These are phyloP conservation scores for Pythium aphanidermatum DNA, from an alignment of 352 stramenopile genomes.

Conservation along the genomic window DNA sequence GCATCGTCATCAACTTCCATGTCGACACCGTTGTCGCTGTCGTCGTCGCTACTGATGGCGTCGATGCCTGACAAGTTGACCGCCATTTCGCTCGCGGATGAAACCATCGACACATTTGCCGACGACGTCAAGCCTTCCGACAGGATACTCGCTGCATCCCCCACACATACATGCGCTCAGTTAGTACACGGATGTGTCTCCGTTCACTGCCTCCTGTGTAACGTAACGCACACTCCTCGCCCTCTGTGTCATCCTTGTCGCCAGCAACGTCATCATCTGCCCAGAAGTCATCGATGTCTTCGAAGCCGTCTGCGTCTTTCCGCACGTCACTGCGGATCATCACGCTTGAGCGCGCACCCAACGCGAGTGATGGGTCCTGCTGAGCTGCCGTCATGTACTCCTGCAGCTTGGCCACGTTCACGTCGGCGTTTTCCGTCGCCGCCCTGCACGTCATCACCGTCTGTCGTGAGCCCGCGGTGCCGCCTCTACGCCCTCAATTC, in stretches of 20 bases:
- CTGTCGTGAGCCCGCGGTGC: too few species aligned
- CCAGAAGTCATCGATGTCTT: conserved; percentile 87
- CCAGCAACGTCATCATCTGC: conserved; percentile 42
- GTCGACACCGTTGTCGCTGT: background rate
- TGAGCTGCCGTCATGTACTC: conserved; percentile 52
- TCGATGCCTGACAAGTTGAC: conserved; percentile 15
- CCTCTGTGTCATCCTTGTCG: conserved; percentile 36
- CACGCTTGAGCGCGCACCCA: conserved; percentile 31
- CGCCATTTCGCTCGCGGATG: conserved; percentile 9
- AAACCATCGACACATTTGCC: conserved; percentile 18
- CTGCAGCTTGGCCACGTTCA: conserved; percentile 47
- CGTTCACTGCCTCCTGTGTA: too few species aligned
- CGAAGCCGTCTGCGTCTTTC: conserved; percentile 73
- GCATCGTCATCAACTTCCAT: background rate
- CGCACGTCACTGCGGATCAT: conserved; percentile 60
- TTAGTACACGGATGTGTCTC: background rate
- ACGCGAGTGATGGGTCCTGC: conserved; percentile 4
- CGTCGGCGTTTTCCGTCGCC: conserved; percentile 36
- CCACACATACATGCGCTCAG: background rate
- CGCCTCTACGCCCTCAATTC: background rate
- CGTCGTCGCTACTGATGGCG: conserved; percentile 3
- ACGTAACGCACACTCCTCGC: conserved; percentile 25
- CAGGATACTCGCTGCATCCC: conserved; percentile 12
- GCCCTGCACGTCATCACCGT: too few species aligned
- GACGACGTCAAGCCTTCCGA: conserved; percentile 17